Evolutionary conservation across 2,329 filamentous ascomycete species (phyloP).

Genomic region (Beauveria scarabaeidicola): DNA sequence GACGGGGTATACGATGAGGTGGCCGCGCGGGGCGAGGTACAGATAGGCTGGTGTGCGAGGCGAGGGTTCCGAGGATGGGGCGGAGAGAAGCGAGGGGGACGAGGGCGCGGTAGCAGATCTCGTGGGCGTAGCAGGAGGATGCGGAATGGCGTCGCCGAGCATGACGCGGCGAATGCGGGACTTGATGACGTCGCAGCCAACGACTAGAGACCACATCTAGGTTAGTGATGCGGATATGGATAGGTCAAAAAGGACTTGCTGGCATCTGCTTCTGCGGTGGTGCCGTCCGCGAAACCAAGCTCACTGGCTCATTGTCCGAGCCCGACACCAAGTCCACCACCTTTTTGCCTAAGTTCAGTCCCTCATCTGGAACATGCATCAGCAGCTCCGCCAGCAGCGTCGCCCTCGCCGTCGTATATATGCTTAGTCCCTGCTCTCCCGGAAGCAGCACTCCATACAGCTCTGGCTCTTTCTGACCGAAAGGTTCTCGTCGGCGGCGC

Average conservation of each 20-base stretch:
- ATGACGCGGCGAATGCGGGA: constrained; percentile 41
- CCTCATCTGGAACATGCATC: constrained; percentile 26
- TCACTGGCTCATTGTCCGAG: constrained; percentile 15
- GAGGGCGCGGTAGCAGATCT: constrained; percentile 47
- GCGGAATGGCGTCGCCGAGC: constrained; percentile 32
- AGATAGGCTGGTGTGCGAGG: constrained; percentile 21
- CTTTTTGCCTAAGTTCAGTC: constrained; percentile 26
- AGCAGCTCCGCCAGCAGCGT: constrained; percentile 25
- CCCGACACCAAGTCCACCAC: constrained; percentile 23
- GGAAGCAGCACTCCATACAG: constrained; percentile 25
- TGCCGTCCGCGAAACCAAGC: constrained; percentile 31
- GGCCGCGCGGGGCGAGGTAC: constrained; percentile 22
- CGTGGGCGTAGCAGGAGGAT: constrained; percentile 40
- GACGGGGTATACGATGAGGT: constrained; percentile 22
- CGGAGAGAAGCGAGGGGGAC: constrained; percentile 21
- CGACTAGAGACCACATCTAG: constrained; percentile 18
- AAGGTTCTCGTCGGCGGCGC: not conserved
- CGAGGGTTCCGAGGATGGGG: constrained; percentile 19
- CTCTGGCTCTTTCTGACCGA: not conserved
- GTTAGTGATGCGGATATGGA: not conserved
- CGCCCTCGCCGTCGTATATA: constrained; percentile 12
- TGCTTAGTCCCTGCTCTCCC: constrained; percentile 13
- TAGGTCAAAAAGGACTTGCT: not conserved
- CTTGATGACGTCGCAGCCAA: constrained; percentile 60
- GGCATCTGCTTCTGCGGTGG: constrained; percentile 27